phyloP scores from a whole-genome alignment of 441 rosid genomes.

The Macaranga tanarius region DNA sequence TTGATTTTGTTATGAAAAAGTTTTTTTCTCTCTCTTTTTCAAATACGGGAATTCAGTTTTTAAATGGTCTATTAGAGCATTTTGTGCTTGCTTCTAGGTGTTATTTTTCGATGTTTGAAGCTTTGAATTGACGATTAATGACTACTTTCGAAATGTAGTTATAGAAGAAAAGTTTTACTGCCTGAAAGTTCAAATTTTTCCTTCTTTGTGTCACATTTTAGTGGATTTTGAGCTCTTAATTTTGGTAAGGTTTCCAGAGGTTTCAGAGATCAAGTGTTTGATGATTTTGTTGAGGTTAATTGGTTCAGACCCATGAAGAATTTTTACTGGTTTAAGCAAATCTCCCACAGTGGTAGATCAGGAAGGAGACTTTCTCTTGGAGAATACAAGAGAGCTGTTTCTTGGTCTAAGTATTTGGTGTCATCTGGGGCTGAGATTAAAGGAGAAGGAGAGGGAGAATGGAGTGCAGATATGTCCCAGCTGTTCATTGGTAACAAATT shows the following conservation, averaged over 20 bases:
- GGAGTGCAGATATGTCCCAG: constrained; percentile 84
- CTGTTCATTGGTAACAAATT: constrained; percentile 66
- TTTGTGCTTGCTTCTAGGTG: neutral
- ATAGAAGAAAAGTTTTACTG: constrained; percentile 18
- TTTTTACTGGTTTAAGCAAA: constrained; percentile 58
- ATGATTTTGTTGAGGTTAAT: constrained; percentile 32
- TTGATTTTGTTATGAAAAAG: constrained; percentile 18
- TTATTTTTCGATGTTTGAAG: neutral
- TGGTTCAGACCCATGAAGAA: constrained; percentile 50
- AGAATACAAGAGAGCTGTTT: constrained; percentile 64
- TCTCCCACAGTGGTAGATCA: constrained; percentile 46
- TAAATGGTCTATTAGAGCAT: constrained; percentile 8
- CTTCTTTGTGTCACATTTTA: constrained; percentile 7
- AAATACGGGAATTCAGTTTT: constrained; percentile 1
- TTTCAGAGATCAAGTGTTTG: constrained; percentile 20
- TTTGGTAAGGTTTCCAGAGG: constrained; percentile 24
- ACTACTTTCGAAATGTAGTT: constrained; percentile 35
- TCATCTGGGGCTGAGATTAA: constrained; percentile 77
- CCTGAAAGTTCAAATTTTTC: constrained; percentile 19
- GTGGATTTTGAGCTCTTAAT: neutral
- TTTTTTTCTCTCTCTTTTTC: constrained; percentile 1
- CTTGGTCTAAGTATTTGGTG: constrained; percentile 82
- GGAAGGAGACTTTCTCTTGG: constrained; percentile 65
- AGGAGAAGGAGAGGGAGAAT: constrained; percentile 64
- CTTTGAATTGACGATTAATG: neutral